Base-by-base conservation (phyloP, 495 filamentous ascomycete genomes). In the Aspergillus ellipticus region DNA sequence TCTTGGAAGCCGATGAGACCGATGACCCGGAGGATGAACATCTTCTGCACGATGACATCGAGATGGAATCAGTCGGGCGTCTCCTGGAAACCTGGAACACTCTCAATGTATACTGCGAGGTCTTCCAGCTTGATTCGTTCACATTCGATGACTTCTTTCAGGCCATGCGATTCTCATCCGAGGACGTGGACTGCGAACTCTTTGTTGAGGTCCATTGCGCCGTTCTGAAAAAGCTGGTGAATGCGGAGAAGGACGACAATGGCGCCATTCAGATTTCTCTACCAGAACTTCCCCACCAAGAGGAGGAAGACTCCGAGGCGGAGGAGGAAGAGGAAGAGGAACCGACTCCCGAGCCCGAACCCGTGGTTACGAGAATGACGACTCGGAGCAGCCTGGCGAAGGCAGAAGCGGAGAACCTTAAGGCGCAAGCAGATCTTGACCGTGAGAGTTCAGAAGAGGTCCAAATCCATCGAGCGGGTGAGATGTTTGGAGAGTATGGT, bases 121-220 rank as follows among this genome's bases (percentile, higher is more conserved):
- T 96, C 9, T 96, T 90, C 62, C 83, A 89, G 59, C 79, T 98
- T 20, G 94, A 98, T 67, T 97, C 93, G 0, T 98, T 97, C 64
- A 97, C 93, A 0, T 93, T 98, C 62, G 94, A 98, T 65, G 95
- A 98, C 71, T 97, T 89, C 63, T 72, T 96, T 17, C 89, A 97
- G 63, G 88, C 93, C 4, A 84, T 98, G 78, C 80, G 85, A 47
- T 87, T 94, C 53, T 81, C 85, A 0, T 89, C 85, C 0, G 82
- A 88, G 9, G 89, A 91, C 26, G 75, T 85, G 2, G 86, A 90
- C 21, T 96, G 95, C 51, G 86, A 97, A 66, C 78, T 98, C 0
- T 89, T 96, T 60, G 85, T 87, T 22, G 94, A 98, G 66, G 82
- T 93, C 0, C 92, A 97, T 68, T 98, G 94, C 67, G 85, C 95